A percentile compares a stretch with the other conserved stretches of the same genome.
Evolutionary conservation across 306 rosid species (phyloP).

Genomic region (Leucaena leucocephala): DNA sequence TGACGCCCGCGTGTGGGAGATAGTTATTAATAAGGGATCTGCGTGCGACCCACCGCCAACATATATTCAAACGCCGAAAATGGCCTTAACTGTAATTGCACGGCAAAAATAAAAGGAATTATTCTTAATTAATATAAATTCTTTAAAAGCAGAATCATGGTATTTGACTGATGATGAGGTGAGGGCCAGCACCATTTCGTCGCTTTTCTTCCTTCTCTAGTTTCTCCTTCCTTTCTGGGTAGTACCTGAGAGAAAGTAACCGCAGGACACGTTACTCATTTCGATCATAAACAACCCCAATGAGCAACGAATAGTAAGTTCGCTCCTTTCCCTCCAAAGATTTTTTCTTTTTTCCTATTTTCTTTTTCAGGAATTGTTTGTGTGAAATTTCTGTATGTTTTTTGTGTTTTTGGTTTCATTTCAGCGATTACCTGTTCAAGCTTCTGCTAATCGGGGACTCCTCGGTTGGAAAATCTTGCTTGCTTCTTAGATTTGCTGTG

Average conservation of each 20-base stretch:
- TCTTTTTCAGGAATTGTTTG: neutral
- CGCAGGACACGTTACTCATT: neutral
- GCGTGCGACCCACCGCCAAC: neutral
- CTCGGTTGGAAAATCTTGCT: conserved; percentile 91
- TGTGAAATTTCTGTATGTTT: neutral
- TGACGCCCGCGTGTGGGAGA: neutral
- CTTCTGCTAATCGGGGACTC: conserved; percentile 94
- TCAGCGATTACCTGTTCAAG: conserved; percentile 92
- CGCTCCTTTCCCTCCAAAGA: conserved; percentile 23
- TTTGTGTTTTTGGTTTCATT: neutral
- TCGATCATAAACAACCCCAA: conserved; percentile 6
- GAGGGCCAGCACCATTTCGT: neutral
- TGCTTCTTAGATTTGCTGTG: conserved; percentile 93
- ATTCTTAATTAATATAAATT: neutral
- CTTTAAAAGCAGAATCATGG: neutral
- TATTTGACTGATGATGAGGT: conserved; percentile 14
- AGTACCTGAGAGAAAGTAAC: neutral
- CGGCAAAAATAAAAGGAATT: neutral
- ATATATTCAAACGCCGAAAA: neutral
- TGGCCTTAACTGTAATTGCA: neutral
- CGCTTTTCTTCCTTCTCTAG: neutral
- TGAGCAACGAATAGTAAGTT: conserved; percentile 88
- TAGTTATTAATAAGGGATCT: neutral
- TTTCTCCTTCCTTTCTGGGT: neutral
- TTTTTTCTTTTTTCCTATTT: neutral